Percentiles rank a stretch among this genome's conserved stretches.
Conservation (phyloP, 2,329 filamentous ascomycete species). For the Arthrobotrys conoides region DNA sequence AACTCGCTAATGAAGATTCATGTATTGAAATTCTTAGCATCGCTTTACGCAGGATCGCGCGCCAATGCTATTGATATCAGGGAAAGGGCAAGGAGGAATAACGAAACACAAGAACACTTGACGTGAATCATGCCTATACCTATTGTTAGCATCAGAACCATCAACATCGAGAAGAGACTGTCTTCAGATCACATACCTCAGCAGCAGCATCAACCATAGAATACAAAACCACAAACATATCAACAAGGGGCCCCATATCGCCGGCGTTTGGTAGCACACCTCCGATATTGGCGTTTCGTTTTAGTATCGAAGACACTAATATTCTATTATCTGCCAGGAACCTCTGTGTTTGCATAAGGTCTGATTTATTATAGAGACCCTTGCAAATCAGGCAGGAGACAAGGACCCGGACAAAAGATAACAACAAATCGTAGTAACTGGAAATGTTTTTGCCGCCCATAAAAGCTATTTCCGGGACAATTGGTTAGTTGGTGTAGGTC, state of each 20-base stretch:
- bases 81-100: neutral
- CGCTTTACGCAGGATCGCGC: constrained; percentile 28
- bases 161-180: neutral
- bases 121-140: constrained; percentile 31
- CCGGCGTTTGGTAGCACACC: constrained; percentile 70
- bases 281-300: constrained; percentile 86
- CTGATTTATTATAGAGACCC: constrained; percentile 82
- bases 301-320: constrained; percentile 89
- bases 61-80: constrained; percentile 39
- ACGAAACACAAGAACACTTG: neutral
- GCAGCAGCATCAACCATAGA: constrained; percentile 88
- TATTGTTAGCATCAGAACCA: constrained; percentile 8
- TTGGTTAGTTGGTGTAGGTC: constrained; percentile 30
- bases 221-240: constrained; percentile 87
- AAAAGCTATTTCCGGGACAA: constrained; percentile 66
- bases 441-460: constrained; percentile 79
- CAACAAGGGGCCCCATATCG: constrained; percentile 81
- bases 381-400: constrained; percentile 84
- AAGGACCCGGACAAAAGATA: constrained; percentile 84
- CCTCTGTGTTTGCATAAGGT: constrained; percentile 79
- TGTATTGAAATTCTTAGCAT: constrained; percentile 22
- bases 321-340: constrained; percentile 88
- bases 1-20: constrained; percentile 54
- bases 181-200: constrained; percentile 74
- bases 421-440: constrained; percentile 86